Conservation (phyloP, 768 basidiomycete species). For the Strobilomyces confusus region DNA sequence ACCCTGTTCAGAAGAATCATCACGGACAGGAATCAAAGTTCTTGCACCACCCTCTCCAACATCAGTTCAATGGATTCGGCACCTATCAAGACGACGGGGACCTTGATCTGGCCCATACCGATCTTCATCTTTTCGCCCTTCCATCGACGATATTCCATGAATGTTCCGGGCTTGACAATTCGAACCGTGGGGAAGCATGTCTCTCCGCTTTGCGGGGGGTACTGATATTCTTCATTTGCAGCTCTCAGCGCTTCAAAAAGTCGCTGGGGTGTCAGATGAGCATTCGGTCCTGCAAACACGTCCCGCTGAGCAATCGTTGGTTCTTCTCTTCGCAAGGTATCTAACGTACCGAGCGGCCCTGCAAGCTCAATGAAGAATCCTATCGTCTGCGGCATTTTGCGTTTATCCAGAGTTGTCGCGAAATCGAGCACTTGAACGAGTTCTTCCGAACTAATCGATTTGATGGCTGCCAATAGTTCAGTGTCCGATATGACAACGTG, state of each 20-base stretch:
- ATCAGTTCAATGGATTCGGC: constrained; percentile 7
- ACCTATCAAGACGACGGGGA: constrained; percentile 9
- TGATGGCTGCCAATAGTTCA: constrained; percentile 3
- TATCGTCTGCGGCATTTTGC: constrained; percentile 7
- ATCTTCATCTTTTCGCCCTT: constrained; percentile 5
- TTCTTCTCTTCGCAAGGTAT: background rate
- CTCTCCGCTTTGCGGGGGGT: background rate
- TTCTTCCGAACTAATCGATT: constrained; percentile 2
- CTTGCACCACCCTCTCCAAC: constrained; percentile 2
- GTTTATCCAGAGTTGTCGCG: constrained; percentile 7
- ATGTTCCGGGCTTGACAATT: constrained; percentile 10
- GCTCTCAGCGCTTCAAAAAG: constrained; percentile 7
- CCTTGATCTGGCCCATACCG: constrained; percentile 14
- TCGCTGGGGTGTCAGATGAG: background rate
- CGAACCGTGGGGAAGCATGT: constrained; percentile 10
- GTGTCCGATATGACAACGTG: constrained; percentile 1
- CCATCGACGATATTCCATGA: constrained; percentile 8
- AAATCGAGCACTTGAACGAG: constrained; percentile 8
- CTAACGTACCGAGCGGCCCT: constrained; percentile 1
- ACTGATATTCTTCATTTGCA: background rate
- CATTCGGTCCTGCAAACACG: background rate
- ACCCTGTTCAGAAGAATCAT: background rate
- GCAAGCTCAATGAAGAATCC: constrained; percentile 13
- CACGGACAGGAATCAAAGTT: constrained; percentile 2
- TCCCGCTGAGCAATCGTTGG: background rate